Conservation (phyloP, 352 stramenopile species). For the Phytophthora macrochlamydospora region DNA sequence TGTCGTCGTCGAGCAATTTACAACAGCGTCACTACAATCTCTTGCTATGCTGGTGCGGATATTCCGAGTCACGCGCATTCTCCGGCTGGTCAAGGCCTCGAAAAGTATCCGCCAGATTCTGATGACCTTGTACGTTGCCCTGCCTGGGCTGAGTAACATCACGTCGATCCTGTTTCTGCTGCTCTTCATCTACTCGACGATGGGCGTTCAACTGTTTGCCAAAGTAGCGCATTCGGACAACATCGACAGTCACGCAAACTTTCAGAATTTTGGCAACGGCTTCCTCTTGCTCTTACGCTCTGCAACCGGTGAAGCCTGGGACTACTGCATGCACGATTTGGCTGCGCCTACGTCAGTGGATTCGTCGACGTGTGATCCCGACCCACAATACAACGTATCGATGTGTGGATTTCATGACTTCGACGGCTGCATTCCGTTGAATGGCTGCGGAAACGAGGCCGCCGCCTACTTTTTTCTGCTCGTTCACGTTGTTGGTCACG, state of each 20-base stretch:
- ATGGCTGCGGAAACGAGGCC: conserved; percentile 71
- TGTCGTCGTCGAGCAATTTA: conserved; percentile 56
- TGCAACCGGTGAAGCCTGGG: conserved; percentile 93
- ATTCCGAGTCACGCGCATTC: conserved; percentile 88
- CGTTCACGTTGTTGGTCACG: conserved; percentile 92
- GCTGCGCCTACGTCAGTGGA: conserved; percentile 15
- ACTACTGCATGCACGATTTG: conserved; percentile 91
- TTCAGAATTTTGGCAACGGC: conserved; percentile 88
- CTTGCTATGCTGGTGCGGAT: conserved; percentile 89
- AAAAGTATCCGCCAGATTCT: conserved; percentile 89
- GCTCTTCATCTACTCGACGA: conserved; percentile 93
- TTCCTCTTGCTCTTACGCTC: conserved; percentile 91
- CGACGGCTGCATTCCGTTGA: conserved; percentile 63
- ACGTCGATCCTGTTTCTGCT: conserved; percentile 90
- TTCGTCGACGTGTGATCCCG: conserved; percentile 53
- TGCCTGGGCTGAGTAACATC: conserved; percentile 91
- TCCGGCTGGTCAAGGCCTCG: conserved; percentile 82
- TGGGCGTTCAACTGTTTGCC: conserved; percentile 93
- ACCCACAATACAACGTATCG: conserved; percentile 53
- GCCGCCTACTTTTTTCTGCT: conserved; percentile 74
- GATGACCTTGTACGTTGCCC: conserved; percentile 89
- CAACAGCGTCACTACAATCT: conserved; percentile 49
- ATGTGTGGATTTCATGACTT: conserved; percentile 79
- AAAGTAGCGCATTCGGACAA: conserved; percentile 75
- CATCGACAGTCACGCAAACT: conserved; percentile 91